Conservation (phyloP, 768 basidiomycete species). For the Chiua virens region DNA sequence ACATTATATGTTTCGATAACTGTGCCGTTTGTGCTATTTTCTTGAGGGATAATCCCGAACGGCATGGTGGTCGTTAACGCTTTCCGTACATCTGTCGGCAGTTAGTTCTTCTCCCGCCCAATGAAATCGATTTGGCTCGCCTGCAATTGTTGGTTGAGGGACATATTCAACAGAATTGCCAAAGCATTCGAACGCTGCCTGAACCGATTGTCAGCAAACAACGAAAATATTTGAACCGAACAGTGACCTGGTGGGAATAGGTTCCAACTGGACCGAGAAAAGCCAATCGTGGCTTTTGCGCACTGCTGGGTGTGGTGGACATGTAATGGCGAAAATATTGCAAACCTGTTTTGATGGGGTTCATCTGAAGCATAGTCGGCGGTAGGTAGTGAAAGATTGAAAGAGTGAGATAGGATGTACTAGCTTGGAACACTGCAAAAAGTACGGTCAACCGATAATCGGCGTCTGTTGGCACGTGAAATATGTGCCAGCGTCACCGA, state of each 20-base stretch:
- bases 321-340: constrained; percentile 10
- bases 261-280: constrained; percentile 71
- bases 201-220: constrained; percentile 22
- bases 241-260: constrained; percentile 62
- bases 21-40: constrained; percentile 73
- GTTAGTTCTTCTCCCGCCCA: not conserved
- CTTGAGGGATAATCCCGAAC: constrained; percentile 74
- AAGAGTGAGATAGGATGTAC: too few relatives aligned
- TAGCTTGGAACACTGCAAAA: too few relatives aligned
- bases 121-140: constrained; percentile 24
- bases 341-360: constrained; percentile 2
- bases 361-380: too few relatives aligned
- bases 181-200: constrained; percentile 52
- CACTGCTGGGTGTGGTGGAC: not conserved
- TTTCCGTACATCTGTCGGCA: constrained; percentile 54
- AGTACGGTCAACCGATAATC: too few relatives aligned
- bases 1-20: constrained; percentile 76
- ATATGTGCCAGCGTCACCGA: too few relatives aligned
- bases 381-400: too few relatives aligned
- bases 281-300: constrained; percentile 37
- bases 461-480: too few relatives aligned
- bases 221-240: not conserved
- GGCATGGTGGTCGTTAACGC: constrained; percentile 43
- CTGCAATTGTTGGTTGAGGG: constrained; percentile 40
- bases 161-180: constrained; percentile 45